Conservation (phyloP, 805 yeast genomes). For the Lipomyces mesembrius region DNA sequence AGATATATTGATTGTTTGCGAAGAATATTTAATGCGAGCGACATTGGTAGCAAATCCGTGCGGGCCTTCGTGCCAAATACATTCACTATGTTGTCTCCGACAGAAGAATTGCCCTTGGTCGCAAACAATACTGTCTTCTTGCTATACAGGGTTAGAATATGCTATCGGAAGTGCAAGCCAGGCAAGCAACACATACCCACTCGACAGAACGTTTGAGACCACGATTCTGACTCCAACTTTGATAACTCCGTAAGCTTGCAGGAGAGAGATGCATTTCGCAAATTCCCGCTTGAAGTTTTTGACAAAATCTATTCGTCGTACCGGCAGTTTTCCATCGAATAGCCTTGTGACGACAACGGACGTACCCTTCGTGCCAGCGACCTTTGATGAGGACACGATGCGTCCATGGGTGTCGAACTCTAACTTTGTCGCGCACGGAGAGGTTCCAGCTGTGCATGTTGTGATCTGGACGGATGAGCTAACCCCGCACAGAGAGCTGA, state of each 20-base stretch:
- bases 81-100: constrained; percentile 64
- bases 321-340: constrained; percentile 71
- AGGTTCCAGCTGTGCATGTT: constrained; percentile 51
- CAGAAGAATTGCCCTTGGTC: constrained; percentile 56
- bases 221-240: constrained; percentile 61
- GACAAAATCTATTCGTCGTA: constrained; percentile 72
- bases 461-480: constrained; percentile 52
- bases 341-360: constrained; percentile 60
- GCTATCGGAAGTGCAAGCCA: background rate
- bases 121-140: constrained; percentile 61
- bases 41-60: constrained; percentile 60
- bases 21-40: constrained; percentile 41
- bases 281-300: constrained; percentile 74
- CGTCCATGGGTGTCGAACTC: constrained; percentile 62
- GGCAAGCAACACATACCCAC: constrained; percentile 7
- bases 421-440: constrained; percentile 64
- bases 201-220: constrained; percentile 55
- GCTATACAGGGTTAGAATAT: constrained; percentile 44
- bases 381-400: constrained; percentile 47
- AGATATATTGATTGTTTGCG: constrained; percentile 27
- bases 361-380: constrained; percentile 73
- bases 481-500: constrained; percentile 58
- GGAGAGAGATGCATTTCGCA: constrained; percentile 61
- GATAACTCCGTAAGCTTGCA: constrained; percentile 73
- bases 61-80: constrained; percentile 73